Percentiles rank a stretch among this genome's conserved stretches.
Evolutionary conservation across 2,329 filamentous ascomycete genomes (phyloP).

Genomic region (Epichloe sp.): DNA sequence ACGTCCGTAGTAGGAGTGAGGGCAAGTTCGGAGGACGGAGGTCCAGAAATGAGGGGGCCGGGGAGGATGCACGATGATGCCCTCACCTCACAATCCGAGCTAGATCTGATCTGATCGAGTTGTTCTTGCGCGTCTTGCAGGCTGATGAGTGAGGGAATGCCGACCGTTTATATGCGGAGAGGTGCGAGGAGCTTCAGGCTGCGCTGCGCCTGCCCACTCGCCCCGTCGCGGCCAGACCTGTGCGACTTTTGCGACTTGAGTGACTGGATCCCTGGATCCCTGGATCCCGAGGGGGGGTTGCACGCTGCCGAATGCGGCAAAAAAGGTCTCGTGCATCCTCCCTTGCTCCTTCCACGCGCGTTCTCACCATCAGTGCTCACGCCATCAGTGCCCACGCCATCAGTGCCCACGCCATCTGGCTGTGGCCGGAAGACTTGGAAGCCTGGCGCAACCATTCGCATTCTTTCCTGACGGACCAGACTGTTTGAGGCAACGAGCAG

Average conservation of each 20-base stretch:
- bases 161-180: conserved; percentile 33
- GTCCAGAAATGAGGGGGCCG: background rate
- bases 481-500: too few relatives aligned
- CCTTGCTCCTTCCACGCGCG: background rate
- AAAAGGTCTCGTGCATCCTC: conserved; percentile 1
- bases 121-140: background rate
- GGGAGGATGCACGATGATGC: conserved; percentile 3
- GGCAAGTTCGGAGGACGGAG: background rate
- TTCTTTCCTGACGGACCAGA: too few relatives aligned
- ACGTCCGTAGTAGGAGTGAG: too few relatives aligned
- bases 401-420: too few relatives aligned
- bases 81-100: background rate
- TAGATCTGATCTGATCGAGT: background rate
- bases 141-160: conserved; percentile 23
- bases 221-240: background rate
- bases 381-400: too few relatives aligned
- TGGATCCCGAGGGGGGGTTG: background rate
- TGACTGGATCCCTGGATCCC: background rate
- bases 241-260: background rate
- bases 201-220: background rate
- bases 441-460: too few relatives aligned
- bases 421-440: background rate
- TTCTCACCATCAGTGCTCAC: too few relatives aligned
- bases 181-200: background rate
- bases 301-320: conserved; percentile 3